Base-by-base conservation (phyloP, 2,329 filamentous ascomycete genomes). In the Colletotrichum aenigma region DNA sequence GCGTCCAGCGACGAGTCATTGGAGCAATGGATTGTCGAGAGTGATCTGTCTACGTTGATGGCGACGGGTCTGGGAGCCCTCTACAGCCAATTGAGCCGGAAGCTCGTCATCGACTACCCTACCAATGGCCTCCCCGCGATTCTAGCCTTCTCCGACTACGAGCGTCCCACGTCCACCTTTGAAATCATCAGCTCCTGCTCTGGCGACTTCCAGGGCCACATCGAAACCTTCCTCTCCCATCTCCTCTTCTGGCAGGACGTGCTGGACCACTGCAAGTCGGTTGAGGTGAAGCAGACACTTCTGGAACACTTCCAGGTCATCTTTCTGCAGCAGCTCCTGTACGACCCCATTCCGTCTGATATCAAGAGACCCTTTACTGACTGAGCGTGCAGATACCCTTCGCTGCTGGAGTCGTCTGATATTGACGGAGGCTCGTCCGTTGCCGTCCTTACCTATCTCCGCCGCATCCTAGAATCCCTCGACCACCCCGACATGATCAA, bases 241-340 rank as follows among this genome's bases (percentile, higher is more conserved):
- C 89, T 99, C 65, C 88, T 97, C 7, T 99, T 99, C 82, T 99
- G 97, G 97, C 97, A 99, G 85, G 97, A 99, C 83, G 96, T 98
- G 38, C 88, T 99, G 76, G 97, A 98, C 83, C 96, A 98, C 84
- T 99, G 97, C 86, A 93, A 93, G 80, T 98, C 96, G 5, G 89
- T 93, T 2, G 96, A 98, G 82, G 95, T 99, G 79, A 97, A 96
- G 83, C 95, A 95, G 78, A 98, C 96, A 1, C 88, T 99, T 66
- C 89, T 99, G 36, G 97, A 99, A 83, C 97, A 99, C 85, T 99
- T 99, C 81, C 96, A 98, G 83, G 94, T 98, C 79, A 92, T 99
- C 38, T 99, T 99, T 83, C 87, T 99, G 68, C 95, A 98, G 84
- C 97, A 99, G 84, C 87, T 99, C 80, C 87, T 99, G 92, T 98